Percentiles rank a stretch among this genome's conserved stretches.
Evolutionary conservation across 169 alveolate genomes (phyloP).

Genomic region (Eimeria mitis): DNA sequence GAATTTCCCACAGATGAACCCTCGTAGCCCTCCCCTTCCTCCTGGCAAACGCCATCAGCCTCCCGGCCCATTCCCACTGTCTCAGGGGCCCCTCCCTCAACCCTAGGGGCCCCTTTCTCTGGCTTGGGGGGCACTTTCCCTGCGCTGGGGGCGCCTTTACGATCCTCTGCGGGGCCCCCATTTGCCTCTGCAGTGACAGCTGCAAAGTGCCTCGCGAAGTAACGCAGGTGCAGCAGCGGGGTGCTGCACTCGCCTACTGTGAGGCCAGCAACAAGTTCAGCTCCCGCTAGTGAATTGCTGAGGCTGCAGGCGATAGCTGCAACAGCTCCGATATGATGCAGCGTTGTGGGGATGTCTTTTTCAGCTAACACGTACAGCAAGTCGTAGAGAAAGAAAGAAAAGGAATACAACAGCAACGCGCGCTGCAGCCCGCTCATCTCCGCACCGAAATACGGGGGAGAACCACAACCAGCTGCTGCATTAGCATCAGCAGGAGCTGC

Average conservation of each 20-base stretch:
- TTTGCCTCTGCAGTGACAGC: slow-evolving; percentile 8
- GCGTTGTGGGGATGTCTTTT: slow-evolving; percentile 4
- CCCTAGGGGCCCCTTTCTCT: background rate
- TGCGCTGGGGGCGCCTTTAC: no score
- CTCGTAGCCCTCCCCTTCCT: background rate
- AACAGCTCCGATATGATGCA: slow-evolving; percentile 73
- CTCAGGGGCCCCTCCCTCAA: background rate
- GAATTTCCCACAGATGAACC: background rate
- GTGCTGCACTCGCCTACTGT: slow-evolving; percentile 78
- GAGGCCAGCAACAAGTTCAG: slow-evolving; percentile 77
- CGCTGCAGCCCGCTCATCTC: slow-evolving; percentile 26
- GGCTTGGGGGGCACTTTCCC: background rate
- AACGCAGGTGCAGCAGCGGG: slow-evolving; percentile 83
- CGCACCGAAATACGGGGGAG: slow-evolving; percentile 42
- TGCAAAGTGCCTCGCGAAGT: slow-evolving; percentile 46
- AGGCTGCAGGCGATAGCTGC: background rate
- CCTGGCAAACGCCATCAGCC: background rate
- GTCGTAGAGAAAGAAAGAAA: slow-evolving; percentile 79
- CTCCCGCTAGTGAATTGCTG: background rate
- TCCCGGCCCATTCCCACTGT: background rate
- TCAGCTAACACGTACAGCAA: slow-evolving; percentile 43
- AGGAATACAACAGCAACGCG: slow-evolving; percentile 74
- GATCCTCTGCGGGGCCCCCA: background rate
- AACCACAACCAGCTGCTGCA: background rate
- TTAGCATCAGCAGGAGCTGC: background rate